These are phyloP conservation scores for Lithospermum erythrorhizon DNA, from an alignment of 257 asterid genomes.

Conservation along the genomic window DNA sequence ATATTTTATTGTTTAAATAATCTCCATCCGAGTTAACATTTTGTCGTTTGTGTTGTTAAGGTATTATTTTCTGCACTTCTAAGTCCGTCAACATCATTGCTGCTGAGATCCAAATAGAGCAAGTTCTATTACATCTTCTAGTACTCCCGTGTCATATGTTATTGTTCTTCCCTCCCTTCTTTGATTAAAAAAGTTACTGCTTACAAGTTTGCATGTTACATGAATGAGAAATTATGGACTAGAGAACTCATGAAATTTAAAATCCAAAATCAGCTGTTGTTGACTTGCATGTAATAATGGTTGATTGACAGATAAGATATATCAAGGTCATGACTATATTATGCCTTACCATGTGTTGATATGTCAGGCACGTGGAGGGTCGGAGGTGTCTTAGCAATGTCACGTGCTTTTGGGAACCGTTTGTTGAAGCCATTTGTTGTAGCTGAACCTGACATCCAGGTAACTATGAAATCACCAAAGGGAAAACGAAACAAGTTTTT, in stretches of 20 bases:
- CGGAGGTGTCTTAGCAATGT: slow-evolving; percentile 86
- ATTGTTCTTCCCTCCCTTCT: not conserved
- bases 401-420: slow-evolving; percentile 88
- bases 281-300: not conserved
- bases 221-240: too few relatives aligned
- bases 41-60: too few relatives aligned
- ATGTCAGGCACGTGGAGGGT: slow-evolving; percentile 84
- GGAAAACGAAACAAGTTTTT: not conserved
- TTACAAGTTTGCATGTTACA: not conserved
- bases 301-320: not conserved
- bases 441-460: slow-evolving; percentile 93
- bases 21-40: too few relatives aligned
- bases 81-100: not conserved
- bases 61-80: too few relatives aligned
- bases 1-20: too few relatives aligned
- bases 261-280: not conserved
- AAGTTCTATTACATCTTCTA: not conserved
- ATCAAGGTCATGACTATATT: not conserved
- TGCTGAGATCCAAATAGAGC: not conserved
- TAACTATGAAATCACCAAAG: slow-evolving; percentile 8
- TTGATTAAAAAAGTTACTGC: not conserved
- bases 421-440: slow-evolving; percentile 74
- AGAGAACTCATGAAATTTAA: not conserved
- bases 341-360: slow-evolving; percentile 4
- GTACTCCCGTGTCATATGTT: not conserved